These are phyloP conservation scores for Penicillium pancosmium DNA, from an alignment of 495 filamentous ascomycete genomes.

Conservation along the genomic window DNA sequence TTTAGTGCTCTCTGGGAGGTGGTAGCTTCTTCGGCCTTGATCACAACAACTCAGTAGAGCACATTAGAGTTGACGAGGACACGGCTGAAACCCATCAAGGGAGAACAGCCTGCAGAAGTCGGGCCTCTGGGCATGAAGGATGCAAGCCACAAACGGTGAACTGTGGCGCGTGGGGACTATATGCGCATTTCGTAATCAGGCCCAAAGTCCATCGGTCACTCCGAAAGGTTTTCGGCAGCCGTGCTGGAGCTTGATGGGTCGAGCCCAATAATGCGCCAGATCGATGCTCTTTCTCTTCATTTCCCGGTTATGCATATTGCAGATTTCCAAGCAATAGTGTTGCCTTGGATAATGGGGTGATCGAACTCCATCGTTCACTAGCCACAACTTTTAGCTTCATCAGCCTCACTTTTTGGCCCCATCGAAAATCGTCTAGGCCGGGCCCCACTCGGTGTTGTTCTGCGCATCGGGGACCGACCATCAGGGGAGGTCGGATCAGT, in stretches of 20 bases:
- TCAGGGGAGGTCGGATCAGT: constrained; percentile 1
- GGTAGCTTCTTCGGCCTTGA: neutral
- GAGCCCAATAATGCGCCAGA: constrained; percentile 4
- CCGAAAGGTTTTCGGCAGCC: constrained; percentile 11
- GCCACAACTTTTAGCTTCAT: constrained; percentile 15
- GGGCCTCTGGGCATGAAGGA: constrained; percentile 4
- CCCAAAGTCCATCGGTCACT: constrained; percentile 18
- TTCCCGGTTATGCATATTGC: neutral
- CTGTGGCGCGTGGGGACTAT: constrained; percentile 22
- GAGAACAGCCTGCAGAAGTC: constrained; percentile 21
- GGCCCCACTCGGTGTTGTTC: constrained; percentile 3
- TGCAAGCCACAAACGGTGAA: constrained; percentile 32
- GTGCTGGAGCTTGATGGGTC: neutral
- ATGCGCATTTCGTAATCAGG: constrained; percentile 10
- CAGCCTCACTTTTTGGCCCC: constrained; percentile 15
- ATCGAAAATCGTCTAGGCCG: neutral
- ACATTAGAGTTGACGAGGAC: neutral
- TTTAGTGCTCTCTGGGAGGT: neutral
- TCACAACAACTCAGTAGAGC: neutral
- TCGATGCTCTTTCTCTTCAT: neutral
- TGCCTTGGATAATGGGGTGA: constrained; percentile 18
- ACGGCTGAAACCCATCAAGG: neutral
- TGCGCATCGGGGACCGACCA: neutral
- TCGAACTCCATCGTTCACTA: constrained; percentile 12
- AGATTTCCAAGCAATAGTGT: constrained; percentile 15